Evolutionary conservation across 139 green algal genomes (phyloP), one percentile per base, ranked within the genome.

Genomic region (Picochlorum sp.): DNA sequence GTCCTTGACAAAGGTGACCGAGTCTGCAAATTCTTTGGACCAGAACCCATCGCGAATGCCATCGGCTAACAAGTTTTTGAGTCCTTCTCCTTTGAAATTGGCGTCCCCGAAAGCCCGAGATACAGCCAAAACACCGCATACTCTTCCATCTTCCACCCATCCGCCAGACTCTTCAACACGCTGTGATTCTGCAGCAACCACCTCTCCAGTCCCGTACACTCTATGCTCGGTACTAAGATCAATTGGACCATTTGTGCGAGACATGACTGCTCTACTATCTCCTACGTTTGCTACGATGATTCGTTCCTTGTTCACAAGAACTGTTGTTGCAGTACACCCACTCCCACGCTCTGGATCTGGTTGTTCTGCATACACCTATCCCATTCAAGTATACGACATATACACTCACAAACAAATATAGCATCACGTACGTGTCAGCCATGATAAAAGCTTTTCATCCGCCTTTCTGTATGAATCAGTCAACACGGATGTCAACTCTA

Each of bases 61-160:
- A 13, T 62, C 57, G 13, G 62, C 24, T 45, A 86, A 62, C 74
- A 86, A 70, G n/a, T 54, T 45, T 30, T 70, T 26, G 21, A 76
- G 63, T 14, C 70, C 70, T 9, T 74, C 71, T 13, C 64, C 68
- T 62, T 92, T 92, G 57, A 92, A 85, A 56, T 83, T 60, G 21
- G 65, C 57, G 65, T 92, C 86, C 1, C 86, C 86, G 78, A 92
- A 93, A 1, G 86, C 81, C 5, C 86, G 71, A 49, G 71, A 83
- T 6, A 92, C 86, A 1, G 86, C 86, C 20, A 92, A 75, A 49
- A 90, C 63, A 41, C 87, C 86, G 38, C 85, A 86, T n/a, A 92
- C 85, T 15, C 85, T 65, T 66, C 85, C 81, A 21, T 87, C 75
- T 28, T 76, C 67, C 37, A 87, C 64, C 80, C 80, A 88, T 20